Conservation (phyloP, 352 stramenopile species). For the Sclerospora graminicola region DNA sequence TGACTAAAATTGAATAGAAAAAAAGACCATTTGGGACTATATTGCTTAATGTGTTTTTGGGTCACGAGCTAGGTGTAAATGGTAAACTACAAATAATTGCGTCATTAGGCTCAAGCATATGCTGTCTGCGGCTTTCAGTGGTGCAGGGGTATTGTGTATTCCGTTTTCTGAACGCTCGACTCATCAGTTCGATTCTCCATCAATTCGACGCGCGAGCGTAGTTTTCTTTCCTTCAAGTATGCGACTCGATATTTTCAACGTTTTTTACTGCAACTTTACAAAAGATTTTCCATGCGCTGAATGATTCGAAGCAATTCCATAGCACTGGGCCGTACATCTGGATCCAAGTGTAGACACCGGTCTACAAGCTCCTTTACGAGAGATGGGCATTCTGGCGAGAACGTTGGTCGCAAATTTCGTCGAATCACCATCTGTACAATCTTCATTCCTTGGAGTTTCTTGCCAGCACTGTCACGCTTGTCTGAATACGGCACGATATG, state of each 20-base stretch:
- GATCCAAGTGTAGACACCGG: conserved; percentile 59
- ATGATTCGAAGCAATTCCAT: conserved; percentile 61
- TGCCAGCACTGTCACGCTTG: conserved; percentile 54
- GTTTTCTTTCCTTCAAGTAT: conserved; percentile 9
- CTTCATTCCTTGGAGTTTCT: conserved; percentile 77
- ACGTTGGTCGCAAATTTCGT: conserved; percentile 54
- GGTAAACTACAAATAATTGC: conserved; percentile 2
- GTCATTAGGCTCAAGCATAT: conserved; percentile 1
- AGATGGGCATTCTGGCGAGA: conserved; percentile 37
- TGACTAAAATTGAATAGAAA: not conserved
- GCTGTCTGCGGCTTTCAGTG: conserved; percentile 4
- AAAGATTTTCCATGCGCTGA: conserved; percentile 39
- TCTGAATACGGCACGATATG: conserved; percentile 74
- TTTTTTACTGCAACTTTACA: conserved; percentile 25
- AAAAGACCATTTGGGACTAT: not conserved
- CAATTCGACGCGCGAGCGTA: conserved; percentile 10
- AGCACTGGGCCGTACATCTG: conserved; percentile 53
- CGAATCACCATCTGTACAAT: conserved; percentile 78
- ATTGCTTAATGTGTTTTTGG: not conserved
- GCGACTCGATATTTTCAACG: not conserved
- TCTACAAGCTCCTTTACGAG: conserved; percentile 48
- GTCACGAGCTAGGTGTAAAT: conserved; percentile 15
- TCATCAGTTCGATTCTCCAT: conserved; percentile 7
- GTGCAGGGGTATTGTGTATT: too few species aligned
- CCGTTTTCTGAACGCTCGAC: too few species aligned